Evolutionary conservation across 768 basidiomycete species (phyloP), one percentile per base, ranked within the genome.

Genomic region (Hypholoma fasciculare): DNA sequence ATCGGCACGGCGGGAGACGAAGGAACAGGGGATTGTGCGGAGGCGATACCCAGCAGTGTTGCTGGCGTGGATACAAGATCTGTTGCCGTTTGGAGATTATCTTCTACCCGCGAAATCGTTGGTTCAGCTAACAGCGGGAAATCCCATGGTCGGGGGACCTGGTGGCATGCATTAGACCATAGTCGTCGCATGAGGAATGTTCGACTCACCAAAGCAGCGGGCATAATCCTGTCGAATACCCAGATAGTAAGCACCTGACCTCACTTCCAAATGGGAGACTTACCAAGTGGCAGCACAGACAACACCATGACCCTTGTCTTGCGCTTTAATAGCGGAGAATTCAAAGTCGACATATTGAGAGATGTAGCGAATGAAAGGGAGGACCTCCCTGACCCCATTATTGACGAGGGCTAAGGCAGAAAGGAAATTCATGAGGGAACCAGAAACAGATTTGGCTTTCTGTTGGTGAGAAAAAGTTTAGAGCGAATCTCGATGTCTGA

Each of bases 261-360:
- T 9, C 37, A 42, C 7, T 17, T 42, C 6, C 17, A 42, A 42
- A 42, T 6, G 16, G 16, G 5, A 37, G 36, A 71, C 78, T 26
- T 65, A 87, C 90, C 93, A 95, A n/a, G 93, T 96, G 6, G 93
- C 89, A 49, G 91, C 89, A 67, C 93, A 92, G 36, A 95, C 86
- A 38, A 94, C 94, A 17, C 93, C 93, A 65, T 83, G 70, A 0
- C 93, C 92, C 51, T 75, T 65, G 63, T 94, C 79, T 63, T 88
- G 83, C 19, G 67, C 73, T 65, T 82, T 78, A 67, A 95, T 90
- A 40, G 78, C 56, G 47, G 70, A 73, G 78, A 85, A 93, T 67
- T 96, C 92, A 44, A 82, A 84, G 62, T 94, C 88, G 62, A 90
- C 74, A 71, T 85, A 94, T 61, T 89, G 87, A 14, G 89, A 78